Evolutionary conservation across 148 eudicot genomes (phyloP), one percentile per base, ranked within the genome.

Genomic region (Rhododendron griersonianum): DNA sequence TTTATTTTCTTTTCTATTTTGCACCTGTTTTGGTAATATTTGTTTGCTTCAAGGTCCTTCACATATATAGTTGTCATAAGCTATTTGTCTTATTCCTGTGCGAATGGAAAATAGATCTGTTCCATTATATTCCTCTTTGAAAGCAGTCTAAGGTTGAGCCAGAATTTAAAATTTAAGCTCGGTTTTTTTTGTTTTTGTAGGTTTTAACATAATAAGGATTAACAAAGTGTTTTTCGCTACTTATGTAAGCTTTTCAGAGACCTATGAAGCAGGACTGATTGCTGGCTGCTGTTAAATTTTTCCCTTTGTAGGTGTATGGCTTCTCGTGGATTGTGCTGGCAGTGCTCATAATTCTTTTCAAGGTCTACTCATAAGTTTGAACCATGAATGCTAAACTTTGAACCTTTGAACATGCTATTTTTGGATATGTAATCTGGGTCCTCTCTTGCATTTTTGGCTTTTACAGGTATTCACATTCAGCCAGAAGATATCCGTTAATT

Each of bases 391-490:
- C 86, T 85, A 53, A 41, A 82, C 61, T 82, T n/a, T 28, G 39
- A 81, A 51, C 14, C 61, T 82, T n/a, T 28, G 39, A 81, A 51
- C 14, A 51, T 53, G 71, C 61, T 78, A 18, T n/a, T 44, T 28
- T 41, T 78, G 73, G 25, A 79, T 23, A 33, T 80, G 53, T 79
- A 80, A 71, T 33, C 71, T 83, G 86, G n/a, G 23, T 82, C 57
- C 15, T 30, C 78, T 30, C 57, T 73, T 57, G 23, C 48, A 13
- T 59, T 86, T 79, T 48, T 11, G 15, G 45, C 39, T 55, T 61
- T 83, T 87, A 45, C 94, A 97, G 99, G 95, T 95, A 39, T 97
- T 97, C 94, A 95, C 98, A 48, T 97, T 97, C 91, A 97, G 99
- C 87, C 98, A 97, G 93, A 97, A 97, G 89, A 93, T 93, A 82